Conservation (phyloP, 2,329 filamentous ascomycete genomes). For the Talaromyces sp. region DNA sequence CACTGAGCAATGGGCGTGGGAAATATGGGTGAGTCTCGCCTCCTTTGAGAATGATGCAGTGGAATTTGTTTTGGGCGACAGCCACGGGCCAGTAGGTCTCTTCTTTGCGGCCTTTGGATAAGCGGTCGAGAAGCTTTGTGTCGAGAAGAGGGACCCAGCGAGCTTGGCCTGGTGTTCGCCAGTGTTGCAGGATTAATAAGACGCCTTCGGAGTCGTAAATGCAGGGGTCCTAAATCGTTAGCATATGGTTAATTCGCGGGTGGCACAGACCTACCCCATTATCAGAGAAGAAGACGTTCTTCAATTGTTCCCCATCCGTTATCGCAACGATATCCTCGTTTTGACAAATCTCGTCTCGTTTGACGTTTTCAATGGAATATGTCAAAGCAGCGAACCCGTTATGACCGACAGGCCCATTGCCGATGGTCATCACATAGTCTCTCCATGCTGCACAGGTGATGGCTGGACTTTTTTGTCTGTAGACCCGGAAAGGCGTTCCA, state of each 20-base stretch:
- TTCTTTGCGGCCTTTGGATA: conserved; percentile 79
- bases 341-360: conserved; percentile 89
- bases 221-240: conserved; percentile 70
- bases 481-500: conserved; percentile 83
- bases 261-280: conserved; percentile 62
- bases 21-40: conserved; percentile 92
- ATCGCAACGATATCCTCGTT: conserved; percentile 89
- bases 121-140: conserved; percentile 76
- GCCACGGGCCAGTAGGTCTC: conserved; percentile 96
- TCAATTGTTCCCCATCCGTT: conserved; percentile 68
- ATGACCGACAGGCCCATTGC: conserved; percentile 80
- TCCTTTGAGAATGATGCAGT: conserved; percentile 98
- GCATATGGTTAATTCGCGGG: background rate
- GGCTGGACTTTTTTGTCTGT: conserved; percentile 87
- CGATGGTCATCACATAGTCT: conserved; percentile 94
- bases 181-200: conserved; percentile 82
- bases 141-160: conserved; percentile 91
- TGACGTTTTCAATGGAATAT: conserved; percentile 94
- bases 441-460: conserved; percentile 93
- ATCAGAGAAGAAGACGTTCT: conserved; percentile 88
- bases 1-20: conserved; percentile 81
- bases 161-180: conserved; percentile 81
- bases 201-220: conserved; percentile 94
- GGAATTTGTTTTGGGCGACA: conserved; percentile 85
- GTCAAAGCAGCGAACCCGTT: conserved; percentile 75